phyloP scores from a whole-genome alignment of 78 protist genomes.

The Monocercomonoides exilis region DNA sequence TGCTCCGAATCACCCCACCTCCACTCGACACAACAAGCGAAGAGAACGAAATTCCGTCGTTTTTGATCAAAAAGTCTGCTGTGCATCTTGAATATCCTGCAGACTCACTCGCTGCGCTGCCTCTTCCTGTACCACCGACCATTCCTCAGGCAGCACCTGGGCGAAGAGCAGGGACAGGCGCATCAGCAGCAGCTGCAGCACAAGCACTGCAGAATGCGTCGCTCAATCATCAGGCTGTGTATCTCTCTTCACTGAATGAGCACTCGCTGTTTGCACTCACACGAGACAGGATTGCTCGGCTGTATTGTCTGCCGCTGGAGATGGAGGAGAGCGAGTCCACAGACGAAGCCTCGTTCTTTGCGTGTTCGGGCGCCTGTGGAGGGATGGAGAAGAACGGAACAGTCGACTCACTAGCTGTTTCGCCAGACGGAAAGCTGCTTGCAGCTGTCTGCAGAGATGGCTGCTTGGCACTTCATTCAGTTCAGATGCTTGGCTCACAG shows the following conservation, averaged over 20 bases:
- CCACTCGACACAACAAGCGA: not conserved
- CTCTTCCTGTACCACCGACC: not conserved
- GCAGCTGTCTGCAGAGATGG: not conserved
- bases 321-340: not conserved
- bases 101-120: not conserved
- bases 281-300: not conserved
- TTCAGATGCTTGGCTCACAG: not conserved
- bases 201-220: not conserved
- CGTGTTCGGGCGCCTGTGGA: not conserved
- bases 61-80: not conserved
- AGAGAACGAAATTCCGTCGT: not conserved
- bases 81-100: not conserved
- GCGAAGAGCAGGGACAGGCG: not conserved
- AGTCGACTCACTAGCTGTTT: not conserved
- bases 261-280: not conserved
- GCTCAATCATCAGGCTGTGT: not conserved
- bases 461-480: not conserved
- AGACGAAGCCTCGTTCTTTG: not conserved
- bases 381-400: conserved; percentile 4
- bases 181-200: not conserved
- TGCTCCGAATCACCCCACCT: not conserved
- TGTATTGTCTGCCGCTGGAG: not conserved
- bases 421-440: not conserved
- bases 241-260: not conserved
- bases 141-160: not conserved